Conservation (phyloP, 305 asterid genomes). For the Fraxinus xanthoxyloides region DNA sequence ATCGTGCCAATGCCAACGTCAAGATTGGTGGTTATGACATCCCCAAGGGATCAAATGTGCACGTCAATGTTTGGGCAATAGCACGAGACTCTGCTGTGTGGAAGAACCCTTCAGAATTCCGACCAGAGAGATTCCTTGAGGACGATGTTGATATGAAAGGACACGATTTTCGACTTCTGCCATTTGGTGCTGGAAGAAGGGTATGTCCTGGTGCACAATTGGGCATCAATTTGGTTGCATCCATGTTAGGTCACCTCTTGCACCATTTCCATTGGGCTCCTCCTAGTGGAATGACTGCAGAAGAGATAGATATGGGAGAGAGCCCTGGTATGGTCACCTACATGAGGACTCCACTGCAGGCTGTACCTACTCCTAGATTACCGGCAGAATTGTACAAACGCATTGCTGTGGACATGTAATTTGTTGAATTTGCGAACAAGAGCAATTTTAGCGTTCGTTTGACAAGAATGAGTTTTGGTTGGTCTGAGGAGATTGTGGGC, state of each 20-base stretch:
- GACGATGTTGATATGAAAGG: conserved; percentile 72
- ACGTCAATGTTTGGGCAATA: conserved; percentile 73
- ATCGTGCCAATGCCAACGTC: conserved; percentile 54
- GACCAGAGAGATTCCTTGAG: conserved; percentile 63
- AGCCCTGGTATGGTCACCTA: conserved; percentile 59
- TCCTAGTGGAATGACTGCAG: conserved; percentile 34
- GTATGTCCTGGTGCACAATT: conserved; percentile 69
- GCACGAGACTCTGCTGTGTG: conserved; percentile 62
- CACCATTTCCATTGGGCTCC: conserved; percentile 66
- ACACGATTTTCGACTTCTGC: conserved; percentile 57
- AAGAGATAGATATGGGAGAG: conserved; percentile 58
- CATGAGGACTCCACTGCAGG: conserved; percentile 64
- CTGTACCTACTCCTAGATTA: conserved; percentile 49
- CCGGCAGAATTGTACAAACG: conserved; percentile 42
- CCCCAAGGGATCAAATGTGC: conserved; percentile 63
- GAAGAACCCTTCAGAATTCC: conserved; percentile 48
- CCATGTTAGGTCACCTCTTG: conserved; percentile 65
- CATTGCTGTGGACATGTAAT: conserved; percentile 38
- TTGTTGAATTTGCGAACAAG: not conserved
- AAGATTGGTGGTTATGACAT: conserved; percentile 62
- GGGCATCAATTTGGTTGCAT: conserved; percentile 56
- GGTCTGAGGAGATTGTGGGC: not conserved
- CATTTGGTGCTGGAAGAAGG: conserved; percentile 66
- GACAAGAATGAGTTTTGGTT: not conserved
- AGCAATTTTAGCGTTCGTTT: not conserved